These are phyloP conservation scores for Pseudocercospora cruenta DNA, from an alignment of 2,329 filamentous ascomycete genomes.

Conservation along the genomic window DNA sequence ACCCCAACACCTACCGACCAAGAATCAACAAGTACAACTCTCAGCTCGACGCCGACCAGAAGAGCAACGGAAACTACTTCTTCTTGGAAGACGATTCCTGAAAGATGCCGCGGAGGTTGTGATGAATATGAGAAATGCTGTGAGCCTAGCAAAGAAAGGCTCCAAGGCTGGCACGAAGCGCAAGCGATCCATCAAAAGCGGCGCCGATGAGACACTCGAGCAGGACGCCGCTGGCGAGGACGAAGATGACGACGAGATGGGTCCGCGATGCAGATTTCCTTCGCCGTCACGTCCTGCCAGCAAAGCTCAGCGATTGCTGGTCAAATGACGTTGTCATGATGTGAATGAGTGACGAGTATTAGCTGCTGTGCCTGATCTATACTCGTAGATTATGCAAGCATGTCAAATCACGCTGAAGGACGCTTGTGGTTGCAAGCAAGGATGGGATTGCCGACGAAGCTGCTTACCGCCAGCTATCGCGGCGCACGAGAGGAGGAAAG, in stretches of 20 bases:
- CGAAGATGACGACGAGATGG: constrained; percentile 50
- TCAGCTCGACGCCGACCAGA: constrained; percentile 98
- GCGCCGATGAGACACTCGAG: constrained; percentile 59
- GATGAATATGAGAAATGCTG: constrained; percentile 12
- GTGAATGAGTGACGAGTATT: constrained; percentile 18
- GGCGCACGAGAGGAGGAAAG: neutral
- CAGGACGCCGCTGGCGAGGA: constrained; percentile 67
- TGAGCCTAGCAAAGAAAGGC: constrained; percentile 11
- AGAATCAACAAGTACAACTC: constrained; percentile 98
- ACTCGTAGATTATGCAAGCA: neutral
- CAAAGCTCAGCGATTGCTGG: constrained; percentile 7
- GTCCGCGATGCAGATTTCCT: neutral
- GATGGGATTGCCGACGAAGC: no score
- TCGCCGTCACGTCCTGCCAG: constrained; percentile 8
- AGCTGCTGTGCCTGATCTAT: neutral
- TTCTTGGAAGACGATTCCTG: constrained; percentile 87
- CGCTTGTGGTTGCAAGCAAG: no score
- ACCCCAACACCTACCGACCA: constrained; percentile 92
- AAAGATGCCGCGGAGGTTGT: constrained; percentile 59
- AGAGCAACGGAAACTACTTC: constrained; percentile 93
- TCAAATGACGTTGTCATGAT: constrained; percentile 8
- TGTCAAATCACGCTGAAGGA: neutral
- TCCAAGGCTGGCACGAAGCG: constrained; percentile 36
- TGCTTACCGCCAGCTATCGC: constrained; percentile 13
- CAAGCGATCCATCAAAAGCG: constrained; percentile 36